Percentiles rank a stretch among this genome's conserved stretches.
phyloP scores from a whole-genome alignment of 345 rosid species.

The Citrus glauca region DNA sequence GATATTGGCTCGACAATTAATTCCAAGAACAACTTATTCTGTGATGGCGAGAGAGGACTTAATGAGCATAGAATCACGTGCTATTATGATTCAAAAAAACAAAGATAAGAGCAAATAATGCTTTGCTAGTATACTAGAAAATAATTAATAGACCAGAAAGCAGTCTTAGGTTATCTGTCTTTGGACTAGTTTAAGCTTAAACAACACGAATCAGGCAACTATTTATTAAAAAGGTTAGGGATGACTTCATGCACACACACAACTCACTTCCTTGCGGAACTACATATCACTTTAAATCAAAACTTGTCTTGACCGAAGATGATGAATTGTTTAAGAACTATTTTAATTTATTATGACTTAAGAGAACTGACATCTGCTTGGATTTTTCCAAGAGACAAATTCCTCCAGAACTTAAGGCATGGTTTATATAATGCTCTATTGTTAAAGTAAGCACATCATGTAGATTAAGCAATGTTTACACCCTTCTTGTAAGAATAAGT shows the following conservation, averaged over 20 bases:
- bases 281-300: conserved; percentile 9
- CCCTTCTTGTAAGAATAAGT: conserved; percentile 18
- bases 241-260: conserved; percentile 12
- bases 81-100: conserved; percentile 15
- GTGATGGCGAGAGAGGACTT: too few relatives aligned
- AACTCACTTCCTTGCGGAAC: conserved; percentile 16
- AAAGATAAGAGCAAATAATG: neutral
- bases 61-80: neutral
- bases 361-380: conserved; percentile 9
- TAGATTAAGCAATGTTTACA: conserved; percentile 4
- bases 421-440: conserved; percentile 4
- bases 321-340: neutral
- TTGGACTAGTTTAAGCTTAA: conserved; percentile 8
- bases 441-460: conserved; percentile 4
- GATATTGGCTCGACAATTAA: too few relatives aligned
- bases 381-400: conserved; percentile 22
- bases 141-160: neutral
- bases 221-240: neutral
- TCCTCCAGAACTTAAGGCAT: conserved; percentile 22
- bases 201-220: neutral
- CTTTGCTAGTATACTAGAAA: neutral
- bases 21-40: too few relatives aligned
- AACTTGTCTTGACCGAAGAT: conserved; percentile 25
- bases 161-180: conserved; percentile 19
- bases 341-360: neutral